These are phyloP conservation scores for Didymella glomerata DNA, from an alignment of 2,329 filamentous ascomycete species.

Conservation along the genomic window DNA sequence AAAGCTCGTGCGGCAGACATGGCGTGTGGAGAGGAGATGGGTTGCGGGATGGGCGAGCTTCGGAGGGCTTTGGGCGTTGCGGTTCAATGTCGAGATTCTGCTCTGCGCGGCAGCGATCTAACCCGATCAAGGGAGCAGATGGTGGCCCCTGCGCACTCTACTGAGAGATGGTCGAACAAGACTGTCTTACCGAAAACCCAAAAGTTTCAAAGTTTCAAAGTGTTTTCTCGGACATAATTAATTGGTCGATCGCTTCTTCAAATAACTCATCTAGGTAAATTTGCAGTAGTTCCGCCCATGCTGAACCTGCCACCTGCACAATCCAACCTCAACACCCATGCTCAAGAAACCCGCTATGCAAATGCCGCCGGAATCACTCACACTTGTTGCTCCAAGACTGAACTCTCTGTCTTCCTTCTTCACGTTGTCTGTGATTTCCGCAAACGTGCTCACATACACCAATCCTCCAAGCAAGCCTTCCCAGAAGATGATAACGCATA, in stretches of 20 bases:
- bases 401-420: conserved; percentile 84
- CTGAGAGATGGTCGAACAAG: background rate
- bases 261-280: conserved; percentile 11
- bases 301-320: conserved; percentile 86
- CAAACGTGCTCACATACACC: conserved; percentile 91
- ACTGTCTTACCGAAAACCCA: too few relatives aligned
- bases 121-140: conserved; percentile 11
- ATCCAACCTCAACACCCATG: conserved; percentile 79
- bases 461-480: conserved; percentile 89
- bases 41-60: conserved; percentile 42
- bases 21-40: conserved; percentile 51
- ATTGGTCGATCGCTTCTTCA: background rate
- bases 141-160: background rate
- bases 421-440: conserved; percentile 87
- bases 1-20: conserved; percentile 67
- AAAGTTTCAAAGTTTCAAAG: too few relatives aligned
- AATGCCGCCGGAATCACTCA: conserved; percentile 91
- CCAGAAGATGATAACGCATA: conserved; percentile 90
- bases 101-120: conserved; percentile 16
- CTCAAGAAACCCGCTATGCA: conserved; percentile 86
- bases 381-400: conserved; percentile 85
- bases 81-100: conserved; percentile 26
- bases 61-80: conserved; percentile 28
- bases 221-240: too few relatives aligned
- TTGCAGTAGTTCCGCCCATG: conserved; percentile 72